These are phyloP conservation scores for Microcera coccophila DNA, from an alignment of 2,329 filamentous ascomycete species.

Conservation along the genomic window DNA sequence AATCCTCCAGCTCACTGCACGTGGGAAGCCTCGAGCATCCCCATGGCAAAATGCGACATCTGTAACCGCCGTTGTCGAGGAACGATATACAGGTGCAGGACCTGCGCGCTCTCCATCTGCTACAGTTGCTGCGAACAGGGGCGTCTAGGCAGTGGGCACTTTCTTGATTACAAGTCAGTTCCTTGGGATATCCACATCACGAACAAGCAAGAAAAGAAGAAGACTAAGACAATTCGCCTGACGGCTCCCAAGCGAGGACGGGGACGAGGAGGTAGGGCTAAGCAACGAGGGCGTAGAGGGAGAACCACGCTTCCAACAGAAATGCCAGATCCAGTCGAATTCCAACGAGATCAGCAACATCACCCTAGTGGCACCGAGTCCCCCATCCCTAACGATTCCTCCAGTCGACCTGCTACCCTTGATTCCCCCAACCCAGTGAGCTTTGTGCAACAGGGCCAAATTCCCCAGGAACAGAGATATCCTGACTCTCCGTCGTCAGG, in stretches of 20 bases:
- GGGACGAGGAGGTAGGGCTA: neutral
- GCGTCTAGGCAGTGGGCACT: slow-evolving; percentile 7
- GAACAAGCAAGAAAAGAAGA: neutral
- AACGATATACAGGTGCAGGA: slow-evolving; percentile 6
- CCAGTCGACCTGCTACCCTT: no score
- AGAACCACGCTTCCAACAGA: no score
- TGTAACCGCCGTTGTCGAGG: slow-evolving; percentile 6
- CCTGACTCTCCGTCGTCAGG: no score
- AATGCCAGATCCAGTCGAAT: no score
- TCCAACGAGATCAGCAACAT: no score
- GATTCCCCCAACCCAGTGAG: no score
- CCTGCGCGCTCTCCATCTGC: slow-evolving; percentile 11
- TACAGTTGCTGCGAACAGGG: slow-evolving; percentile 4
- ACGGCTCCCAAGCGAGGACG: neutral
- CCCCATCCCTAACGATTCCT: no score
- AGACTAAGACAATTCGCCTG: neutral
- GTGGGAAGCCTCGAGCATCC: slow-evolving; percentile 9
- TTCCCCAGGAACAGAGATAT: no score
- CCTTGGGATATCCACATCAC: slow-evolving; percentile 8
- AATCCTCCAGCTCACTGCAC: slow-evolving; percentile 2
- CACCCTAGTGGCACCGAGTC: no score
- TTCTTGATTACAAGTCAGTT: slow-evolving; percentile 2
- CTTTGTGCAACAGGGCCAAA: no score
- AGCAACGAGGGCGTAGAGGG: neutral
- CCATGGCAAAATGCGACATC: slow-evolving; percentile 14